A percentile compares a stretch with the other conserved stretches of the same genome.
Evolutionary conservation across 2,329 filamentous ascomycete genomes (phyloP).

Genomic region (Talaromyces sp.): DNA sequence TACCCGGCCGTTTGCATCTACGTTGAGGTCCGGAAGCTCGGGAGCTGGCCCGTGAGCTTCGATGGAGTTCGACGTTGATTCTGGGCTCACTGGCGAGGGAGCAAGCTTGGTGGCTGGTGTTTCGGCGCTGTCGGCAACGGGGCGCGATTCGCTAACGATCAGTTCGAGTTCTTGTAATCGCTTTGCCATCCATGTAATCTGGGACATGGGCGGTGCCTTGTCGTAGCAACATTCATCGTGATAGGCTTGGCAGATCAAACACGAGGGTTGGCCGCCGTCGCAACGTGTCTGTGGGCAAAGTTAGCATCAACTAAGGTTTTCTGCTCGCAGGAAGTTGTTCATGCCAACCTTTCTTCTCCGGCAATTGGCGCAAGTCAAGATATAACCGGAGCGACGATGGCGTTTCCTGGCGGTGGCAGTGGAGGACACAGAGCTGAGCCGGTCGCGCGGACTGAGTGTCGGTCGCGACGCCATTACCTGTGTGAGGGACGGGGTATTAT

Average conservation of each 20-base stretch:
- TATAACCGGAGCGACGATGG: neutral
- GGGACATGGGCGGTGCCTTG: neutral
- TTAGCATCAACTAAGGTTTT: neutral
- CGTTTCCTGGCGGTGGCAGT: neutral
- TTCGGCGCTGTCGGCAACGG: neutral
- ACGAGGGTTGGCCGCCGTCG: neutral
- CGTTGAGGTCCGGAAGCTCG: neutral
- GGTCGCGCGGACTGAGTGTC: neutral
- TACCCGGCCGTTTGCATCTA: neutral
- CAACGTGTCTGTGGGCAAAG: neutral
- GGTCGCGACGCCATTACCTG: neutral
- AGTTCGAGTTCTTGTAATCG: neutral
- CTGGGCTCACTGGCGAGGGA: neutral
- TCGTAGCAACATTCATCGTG: constrained; percentile 1
- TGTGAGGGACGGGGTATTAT: neutral
- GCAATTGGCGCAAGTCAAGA: neutral
- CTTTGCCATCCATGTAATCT: neutral
- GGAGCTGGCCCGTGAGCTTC: neutral
- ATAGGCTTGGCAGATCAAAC: neutral
- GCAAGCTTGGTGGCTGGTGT: neutral
- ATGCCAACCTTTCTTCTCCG: neutral
- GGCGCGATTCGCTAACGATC: neutral
- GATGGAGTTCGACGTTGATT: neutral
- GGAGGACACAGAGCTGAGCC: neutral
- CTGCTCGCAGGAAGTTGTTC: neutral